These are phyloP conservation scores for Ustanciosporium gigantosporum DNA, from an alignment of 1,284 basidiomycete species.

Conservation along the genomic window DNA sequence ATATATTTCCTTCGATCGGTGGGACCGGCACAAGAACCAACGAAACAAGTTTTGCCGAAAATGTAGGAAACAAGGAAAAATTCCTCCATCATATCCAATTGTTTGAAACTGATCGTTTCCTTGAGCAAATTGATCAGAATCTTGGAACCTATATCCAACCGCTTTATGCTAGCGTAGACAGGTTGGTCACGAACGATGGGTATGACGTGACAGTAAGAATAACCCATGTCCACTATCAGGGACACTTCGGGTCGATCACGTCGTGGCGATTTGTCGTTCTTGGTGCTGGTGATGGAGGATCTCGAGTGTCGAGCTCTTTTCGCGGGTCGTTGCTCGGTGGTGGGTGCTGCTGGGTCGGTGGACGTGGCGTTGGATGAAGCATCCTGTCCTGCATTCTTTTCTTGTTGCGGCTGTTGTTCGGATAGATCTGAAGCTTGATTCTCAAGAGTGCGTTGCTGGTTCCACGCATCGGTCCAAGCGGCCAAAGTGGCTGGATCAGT, in stretches of 20 bases:
- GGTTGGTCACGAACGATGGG: constrained; percentile 78
- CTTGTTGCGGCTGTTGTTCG: not conserved
- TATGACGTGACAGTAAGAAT: constrained; percentile 87
- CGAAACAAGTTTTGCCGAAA: constrained; percentile 84
- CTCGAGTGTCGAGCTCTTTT: not conserved
- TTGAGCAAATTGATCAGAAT: constrained; percentile 91
- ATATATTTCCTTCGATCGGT: too few species aligned
- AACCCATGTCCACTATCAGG: constrained; percentile 84
- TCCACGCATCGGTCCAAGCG: constrained; percentile 2
- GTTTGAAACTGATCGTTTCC: constrained; percentile 86
- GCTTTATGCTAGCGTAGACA: constrained; percentile 74
- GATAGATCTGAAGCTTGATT: too few species aligned
- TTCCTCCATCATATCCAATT: constrained; percentile 98
- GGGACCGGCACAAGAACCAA: too few species aligned
- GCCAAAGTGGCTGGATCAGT: constrained; percentile 19
- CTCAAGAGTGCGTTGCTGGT: too few species aligned
- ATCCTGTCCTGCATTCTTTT: not conserved
- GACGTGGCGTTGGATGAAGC: not conserved
- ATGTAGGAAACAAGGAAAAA: constrained; percentile 88
- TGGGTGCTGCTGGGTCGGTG: not conserved
- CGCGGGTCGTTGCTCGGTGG: not conserved
- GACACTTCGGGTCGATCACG: constrained; percentile 71
- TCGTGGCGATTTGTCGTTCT: not conserved
- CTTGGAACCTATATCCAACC: constrained; percentile 91
- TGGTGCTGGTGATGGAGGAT: not conserved